Evolutionary conservation across 805 yeast genomes (phyloP), one percentile per base, ranked within the genome.

Genomic region (Yamadazyma ubonensis): DNA sequence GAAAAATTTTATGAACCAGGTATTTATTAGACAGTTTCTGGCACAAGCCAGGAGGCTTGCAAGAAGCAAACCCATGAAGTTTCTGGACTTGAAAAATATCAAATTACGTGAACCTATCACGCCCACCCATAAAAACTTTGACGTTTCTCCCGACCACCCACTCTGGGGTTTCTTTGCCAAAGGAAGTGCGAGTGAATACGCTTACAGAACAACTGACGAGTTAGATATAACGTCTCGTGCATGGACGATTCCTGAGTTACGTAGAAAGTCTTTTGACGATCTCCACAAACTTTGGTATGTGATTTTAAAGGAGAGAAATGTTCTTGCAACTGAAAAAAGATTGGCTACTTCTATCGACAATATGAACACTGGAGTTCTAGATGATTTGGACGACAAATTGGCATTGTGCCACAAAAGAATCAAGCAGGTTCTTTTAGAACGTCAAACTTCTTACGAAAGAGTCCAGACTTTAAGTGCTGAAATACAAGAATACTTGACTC

Each of bases 211-310:
- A 1, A 62, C 74, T 2, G 86, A 81, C 16, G 53, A 79, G 20
- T 68, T 75, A 36, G 65, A 66, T 25, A 57, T 61, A 20, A 65
- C 69, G 7, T 81, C 93, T 11, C 75, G 96, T 52, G 68, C 93
- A 4, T 93, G 99, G 99, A 66, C 83, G 5, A 72, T 89, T 39
- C 83, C 88, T 3, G 98, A 91, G 58, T 75, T 93, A 52, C 80
- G 99, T 59, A 76, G 95, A 46, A 93, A 93, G 62, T 79, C 87
- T 12, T 93, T 89, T 56, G 93, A 89, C 29, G 99, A 93, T 58
- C 69, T 93, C 52, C 99, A 93, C 62, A 76, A 80, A 26, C 70
- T 93, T 53, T 93, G 99, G 98, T 91, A 87, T 59, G 73, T 83
- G 31, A 79, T 90, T 50, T 64, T 91, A 49, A 85, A 79, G 57